Evolutionary conservation across 371 early-diverging fungal species (phyloP).

Genomic region (Actinomucor elegans): DNA sequence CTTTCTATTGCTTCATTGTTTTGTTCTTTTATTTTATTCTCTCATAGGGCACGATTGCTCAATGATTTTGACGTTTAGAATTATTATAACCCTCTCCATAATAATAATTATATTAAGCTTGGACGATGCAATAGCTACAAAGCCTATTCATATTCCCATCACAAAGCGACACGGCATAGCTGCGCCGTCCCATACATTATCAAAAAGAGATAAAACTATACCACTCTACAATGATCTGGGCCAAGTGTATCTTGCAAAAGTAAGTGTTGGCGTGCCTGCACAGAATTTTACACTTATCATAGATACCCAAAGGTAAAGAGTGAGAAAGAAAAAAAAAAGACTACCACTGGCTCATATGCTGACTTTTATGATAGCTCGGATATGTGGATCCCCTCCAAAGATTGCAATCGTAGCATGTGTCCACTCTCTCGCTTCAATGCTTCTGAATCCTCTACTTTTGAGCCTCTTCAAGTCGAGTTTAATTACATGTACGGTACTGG

Average conservation of each 20-base stretch:
- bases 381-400: constrained; percentile 15
- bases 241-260: neutral
- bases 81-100: too few relatives aligned
- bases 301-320: neutral
- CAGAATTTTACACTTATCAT: neutral
- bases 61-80: too few relatives aligned
- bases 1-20: neutral
- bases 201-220: too few relatives aligned
- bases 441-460: constrained; percentile 11
- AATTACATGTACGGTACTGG: constrained; percentile 12
- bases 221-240: neutral
- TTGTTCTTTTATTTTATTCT: too few relatives aligned
- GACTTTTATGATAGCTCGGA: constrained; percentile 34
- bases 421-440: constrained; percentile 2
- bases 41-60: too few relatives aligned
- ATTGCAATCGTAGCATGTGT: constrained; percentile 8
- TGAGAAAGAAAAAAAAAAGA: too few relatives aligned
- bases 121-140: too few relatives aligned
- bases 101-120: too few relatives aligned
- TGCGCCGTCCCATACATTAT: too few relatives aligned
- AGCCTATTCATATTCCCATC: too few relatives aligned
- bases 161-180: too few relatives aligned
- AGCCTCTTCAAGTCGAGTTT: constrained; percentile 2
- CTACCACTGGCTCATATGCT: neutral
- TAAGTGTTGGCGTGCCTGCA: neutral